Percentiles rank a stretch among this genome's conserved stretches.
Conservation (phyloP, 805 yeast species). For the Candida nonsorbophila region DNA sequence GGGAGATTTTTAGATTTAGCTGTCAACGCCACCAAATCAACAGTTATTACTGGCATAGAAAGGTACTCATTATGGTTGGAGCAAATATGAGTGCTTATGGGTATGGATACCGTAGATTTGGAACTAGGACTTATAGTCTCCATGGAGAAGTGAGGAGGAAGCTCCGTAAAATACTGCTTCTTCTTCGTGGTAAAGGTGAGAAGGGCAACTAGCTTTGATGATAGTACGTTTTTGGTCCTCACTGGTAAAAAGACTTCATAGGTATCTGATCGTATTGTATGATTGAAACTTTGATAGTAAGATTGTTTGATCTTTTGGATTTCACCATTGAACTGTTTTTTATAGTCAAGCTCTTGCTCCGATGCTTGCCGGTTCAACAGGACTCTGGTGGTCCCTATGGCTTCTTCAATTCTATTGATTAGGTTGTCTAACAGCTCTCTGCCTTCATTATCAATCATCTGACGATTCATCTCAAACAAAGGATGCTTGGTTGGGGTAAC, state of each 20-base stretch:
- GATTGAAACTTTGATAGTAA: constrained; percentile 14
- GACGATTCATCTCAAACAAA: constrained; percentile 21
- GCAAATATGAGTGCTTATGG: constrained; percentile 4
- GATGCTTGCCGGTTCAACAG: constrained; percentile 7
- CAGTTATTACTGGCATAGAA: constrained; percentile 15
- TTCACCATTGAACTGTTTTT: constrained; percentile 13
- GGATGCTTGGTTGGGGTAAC: constrained; percentile 18
- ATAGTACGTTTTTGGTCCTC: constrained; percentile 22
- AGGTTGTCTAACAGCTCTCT: constrained; percentile 23
- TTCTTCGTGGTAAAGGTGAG: constrained; percentile 27
- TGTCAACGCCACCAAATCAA: constrained; percentile 26
- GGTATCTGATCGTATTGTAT: constrained; percentile 5
- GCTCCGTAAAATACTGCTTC: constrained; percentile 16
- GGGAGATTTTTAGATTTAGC: constrained; percentile 25
- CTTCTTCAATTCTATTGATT: constrained; percentile 22
- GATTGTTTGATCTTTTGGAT: constrained; percentile 24
- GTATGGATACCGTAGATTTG: constrained; percentile 3
- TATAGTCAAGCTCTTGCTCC: constrained; percentile 9
- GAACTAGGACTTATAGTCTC: constrained; percentile 2
- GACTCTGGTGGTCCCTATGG: constrained; percentile 19
- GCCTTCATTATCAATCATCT: constrained; percentile 28
- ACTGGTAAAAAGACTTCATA: constrained; percentile 28
- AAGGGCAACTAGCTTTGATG: constrained; percentile 26
- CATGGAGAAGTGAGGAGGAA: constrained; percentile 4
- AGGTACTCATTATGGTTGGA: too few relatives aligned